These are phyloP conservation scores for Kodamaea kakaduensis DNA, from an alignment of 805 yeast genomes.

Conservation along the genomic window DNA sequence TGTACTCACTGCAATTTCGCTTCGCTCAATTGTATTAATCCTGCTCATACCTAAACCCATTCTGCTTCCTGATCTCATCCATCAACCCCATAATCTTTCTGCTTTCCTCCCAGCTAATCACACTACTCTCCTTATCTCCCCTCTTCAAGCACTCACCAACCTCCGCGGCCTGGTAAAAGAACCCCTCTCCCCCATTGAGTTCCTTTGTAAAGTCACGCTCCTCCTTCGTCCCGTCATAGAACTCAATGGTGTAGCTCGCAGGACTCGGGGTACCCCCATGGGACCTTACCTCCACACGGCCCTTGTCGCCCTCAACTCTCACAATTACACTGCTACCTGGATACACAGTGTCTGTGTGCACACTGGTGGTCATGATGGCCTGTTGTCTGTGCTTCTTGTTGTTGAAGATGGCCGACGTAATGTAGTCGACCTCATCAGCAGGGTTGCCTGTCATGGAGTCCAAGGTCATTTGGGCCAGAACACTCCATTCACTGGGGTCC, in stretches of 20 bases:
- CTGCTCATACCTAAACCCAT: conserved; percentile 43
- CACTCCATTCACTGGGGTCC: conserved; percentile 14
- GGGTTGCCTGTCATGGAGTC: conserved; percentile 29
- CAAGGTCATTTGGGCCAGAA: conserved; percentile 26
- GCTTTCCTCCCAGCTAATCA: conserved; percentile 44
- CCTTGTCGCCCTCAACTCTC: conserved; percentile 12
- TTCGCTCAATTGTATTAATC: too few species aligned
- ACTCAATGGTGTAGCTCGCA: conserved; percentile 12
- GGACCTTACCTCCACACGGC: conserved; percentile 9
- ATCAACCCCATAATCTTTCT: conserved; percentile 44
- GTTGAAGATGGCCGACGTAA: conserved; percentile 33
- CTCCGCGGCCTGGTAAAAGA: conserved; percentile 55
- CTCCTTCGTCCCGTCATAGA: conserved; percentile 19
- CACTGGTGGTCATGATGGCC: conserved; percentile 26
- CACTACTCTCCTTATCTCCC: conserved; percentile 34
- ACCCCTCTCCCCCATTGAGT: conserved; percentile 42
- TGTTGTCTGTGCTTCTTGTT: conserved; percentile 42
- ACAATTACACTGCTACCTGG: conserved; percentile 8
- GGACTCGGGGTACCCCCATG: conserved; percentile 15
- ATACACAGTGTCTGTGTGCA: conserved; percentile 7
- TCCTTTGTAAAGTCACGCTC: conserved; percentile 17
- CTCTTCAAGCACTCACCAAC: conserved; percentile 42
- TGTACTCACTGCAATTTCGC: too few species aligned
- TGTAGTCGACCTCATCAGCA: conserved; percentile 40
- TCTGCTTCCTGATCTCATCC: conserved; percentile 44